These are phyloP conservation scores for Pythium utonaiense DNA, from an alignment of 352 stramenopile genomes.

Conservation along the genomic window DNA sequence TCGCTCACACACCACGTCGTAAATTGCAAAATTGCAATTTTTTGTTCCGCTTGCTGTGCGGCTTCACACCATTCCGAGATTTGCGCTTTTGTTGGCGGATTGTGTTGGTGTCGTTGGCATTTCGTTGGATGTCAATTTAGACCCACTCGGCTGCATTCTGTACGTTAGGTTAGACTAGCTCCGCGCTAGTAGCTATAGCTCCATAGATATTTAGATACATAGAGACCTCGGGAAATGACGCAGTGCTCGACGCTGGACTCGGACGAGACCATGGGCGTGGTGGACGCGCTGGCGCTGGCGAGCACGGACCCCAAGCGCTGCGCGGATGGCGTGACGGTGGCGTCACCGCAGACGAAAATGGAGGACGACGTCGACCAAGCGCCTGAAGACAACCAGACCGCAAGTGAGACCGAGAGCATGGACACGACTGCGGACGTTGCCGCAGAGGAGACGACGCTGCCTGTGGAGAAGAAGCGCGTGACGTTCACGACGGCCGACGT, in stretches of 20 bases:
- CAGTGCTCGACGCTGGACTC: constrained; percentile 9
- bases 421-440: constrained; percentile 19
- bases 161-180: constrained; percentile 10
- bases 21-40: constrained; percentile 1
- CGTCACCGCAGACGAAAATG: neutral
- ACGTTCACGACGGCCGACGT: constrained; percentile 62
- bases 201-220: constrained; percentile 12
- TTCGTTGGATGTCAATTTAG: constrained; percentile 14
- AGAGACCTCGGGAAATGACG: constrained; percentile 9
- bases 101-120: neutral
- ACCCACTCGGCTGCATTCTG: constrained; percentile 7
- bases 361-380: constrained; percentile 1
- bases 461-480: constrained; percentile 30
- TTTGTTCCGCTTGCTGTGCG: constrained; percentile 4
- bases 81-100: constrained; percentile 17
- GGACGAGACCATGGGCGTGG: constrained; percentile 6
- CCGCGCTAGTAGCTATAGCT: neutral
- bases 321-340: neutral
- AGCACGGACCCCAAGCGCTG: constrained; percentile 13
- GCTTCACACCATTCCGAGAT: constrained; percentile 16
- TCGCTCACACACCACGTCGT: neutral
- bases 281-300: constrained; percentile 12
- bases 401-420: constrained; percentile 19
- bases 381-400: constrained; percentile 7
- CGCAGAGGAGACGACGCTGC: neutral